Evolutionary conservation across 352 stramenopile genomes (phyloP).

Genomic region (Phytophthora colocasiae): DNA sequence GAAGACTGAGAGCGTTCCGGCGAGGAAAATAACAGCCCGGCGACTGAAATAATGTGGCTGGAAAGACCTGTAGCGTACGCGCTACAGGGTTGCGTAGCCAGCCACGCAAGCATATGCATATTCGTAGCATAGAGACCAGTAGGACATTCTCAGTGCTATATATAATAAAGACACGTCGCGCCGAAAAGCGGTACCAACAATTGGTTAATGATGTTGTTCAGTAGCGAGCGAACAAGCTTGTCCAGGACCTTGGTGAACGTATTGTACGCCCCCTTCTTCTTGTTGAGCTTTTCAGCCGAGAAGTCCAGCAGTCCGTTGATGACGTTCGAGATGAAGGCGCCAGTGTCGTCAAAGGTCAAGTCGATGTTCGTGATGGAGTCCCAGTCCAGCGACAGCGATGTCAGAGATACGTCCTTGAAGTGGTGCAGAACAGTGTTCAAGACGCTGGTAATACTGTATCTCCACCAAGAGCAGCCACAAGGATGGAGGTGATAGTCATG

Average conservation of each 20-base stretch:
- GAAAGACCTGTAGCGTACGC: too few relatives aligned
- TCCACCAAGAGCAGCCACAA: constrained; percentile 42
- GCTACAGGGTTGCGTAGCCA: too few relatives aligned
- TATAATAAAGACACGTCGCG: too few relatives aligned
- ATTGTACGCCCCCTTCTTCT: constrained; percentile 69
- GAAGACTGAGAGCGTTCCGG: too few relatives aligned
- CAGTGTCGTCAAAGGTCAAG: constrained; percentile 50
- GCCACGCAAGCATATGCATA: too few relatives aligned
- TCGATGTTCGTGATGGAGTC: constrained; percentile 58
- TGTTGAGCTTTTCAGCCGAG: constrained; percentile 60
- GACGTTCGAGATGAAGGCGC: constrained; percentile 52
- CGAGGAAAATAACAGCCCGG: too few relatives aligned
- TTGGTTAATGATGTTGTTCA: constrained; percentile 58
- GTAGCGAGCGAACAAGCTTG: constrained; percentile 50
- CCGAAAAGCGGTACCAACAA: constrained; percentile 53
- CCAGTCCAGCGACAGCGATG: constrained; percentile 42
- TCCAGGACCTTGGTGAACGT: constrained; percentile 49
- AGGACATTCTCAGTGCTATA: too few relatives aligned
- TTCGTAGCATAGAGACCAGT: too few relatives aligned
- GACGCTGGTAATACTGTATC: constrained; percentile 41
- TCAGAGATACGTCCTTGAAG: constrained; percentile 46
- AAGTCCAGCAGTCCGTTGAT: constrained; percentile 60
- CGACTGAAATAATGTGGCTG: too few relatives aligned
- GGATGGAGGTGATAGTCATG: constrained; percentile 54
- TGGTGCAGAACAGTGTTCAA: constrained; percentile 43